Percentiles rank a stretch among this genome's conserved stretches.
Evolutionary conservation across 2,329 filamentous ascomycete species (phyloP).

Genomic region (Sporothrix phasma): DNA sequence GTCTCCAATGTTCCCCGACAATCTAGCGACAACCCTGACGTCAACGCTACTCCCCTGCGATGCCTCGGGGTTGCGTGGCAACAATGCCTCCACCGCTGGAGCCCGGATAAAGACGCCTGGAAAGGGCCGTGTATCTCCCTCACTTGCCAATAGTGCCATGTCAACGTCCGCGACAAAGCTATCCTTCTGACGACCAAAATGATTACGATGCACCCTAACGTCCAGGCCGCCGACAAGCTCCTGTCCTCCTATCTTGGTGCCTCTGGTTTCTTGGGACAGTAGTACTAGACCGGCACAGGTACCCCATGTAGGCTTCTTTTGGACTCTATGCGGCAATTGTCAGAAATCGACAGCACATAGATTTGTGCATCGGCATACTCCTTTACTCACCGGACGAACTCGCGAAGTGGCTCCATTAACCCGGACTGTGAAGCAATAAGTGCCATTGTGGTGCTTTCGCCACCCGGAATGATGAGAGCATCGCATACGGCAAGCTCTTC

Average conservation of each 20-base stretch:
- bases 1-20: constrained; percentile 48
- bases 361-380: neutral
- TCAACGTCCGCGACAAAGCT: constrained; percentile 72
- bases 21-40: constrained; percentile 43
- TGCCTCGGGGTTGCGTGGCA: no score
- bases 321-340: constrained; percentile 39
- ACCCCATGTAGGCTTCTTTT: constrained; percentile 81
- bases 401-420: constrained; percentile 70
- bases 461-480: constrained; percentile 81
- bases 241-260: constrained; percentile 83
- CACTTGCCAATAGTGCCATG: constrained; percentile 54
- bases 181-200: constrained; percentile 88
- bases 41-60: constrained; percentile 22
- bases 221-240: constrained; percentile 86
- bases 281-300: constrained; percentile 93
- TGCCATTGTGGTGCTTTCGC: constrained; percentile 89
- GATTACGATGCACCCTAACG: constrained; percentile 84
- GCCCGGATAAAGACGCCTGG: constrained; percentile 87
- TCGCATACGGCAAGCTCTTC: constrained; percentile 63
- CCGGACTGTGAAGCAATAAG: constrained; percentile 74
- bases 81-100: constrained; percentile 71
- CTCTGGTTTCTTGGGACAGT: constrained; percentile 76
- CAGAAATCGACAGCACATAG: neutral
- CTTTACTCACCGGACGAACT: constrained; percentile 73
- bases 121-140: constrained; percentile 44